Conservation (phyloP, 192 early-diverging fungal genomes). For the Entomortierella parvispora region DNA sequence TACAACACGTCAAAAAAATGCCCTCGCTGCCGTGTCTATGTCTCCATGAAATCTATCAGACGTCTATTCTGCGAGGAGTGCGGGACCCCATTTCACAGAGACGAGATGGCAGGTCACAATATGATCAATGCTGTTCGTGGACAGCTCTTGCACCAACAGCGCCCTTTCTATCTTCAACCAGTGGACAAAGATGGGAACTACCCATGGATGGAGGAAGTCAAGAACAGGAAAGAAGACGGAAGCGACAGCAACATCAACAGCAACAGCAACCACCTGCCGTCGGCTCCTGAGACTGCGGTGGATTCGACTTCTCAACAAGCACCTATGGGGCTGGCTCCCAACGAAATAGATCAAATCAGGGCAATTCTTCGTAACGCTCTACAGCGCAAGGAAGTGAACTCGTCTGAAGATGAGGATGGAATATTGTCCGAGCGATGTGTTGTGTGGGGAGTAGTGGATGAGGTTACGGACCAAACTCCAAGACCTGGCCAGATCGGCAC, state of each 20-base stretch:
- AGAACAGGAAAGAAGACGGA: not conserved
- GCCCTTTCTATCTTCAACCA: slow-evolving; percentile 20
- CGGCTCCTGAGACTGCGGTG: too few species aligned
- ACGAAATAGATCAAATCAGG: too few species aligned
- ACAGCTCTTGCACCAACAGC: slow-evolving; percentile 4
- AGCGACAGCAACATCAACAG: not conserved
- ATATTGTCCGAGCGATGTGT: too few species aligned
- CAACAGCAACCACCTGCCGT: not conserved
- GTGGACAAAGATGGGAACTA: slow-evolving; percentile 13
- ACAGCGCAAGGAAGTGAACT: too few species aligned
- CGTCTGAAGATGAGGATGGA: too few species aligned
- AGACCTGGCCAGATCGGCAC: too few species aligned
- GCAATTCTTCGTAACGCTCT: too few species aligned
- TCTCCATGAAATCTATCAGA: not conserved
- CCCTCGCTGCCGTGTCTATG: not conserved
- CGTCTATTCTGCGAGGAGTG: slow-evolving; percentile 3
- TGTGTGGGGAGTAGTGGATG: too few species aligned
- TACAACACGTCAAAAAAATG: slow-evolving; percentile 12
- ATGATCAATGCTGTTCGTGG: not conserved
- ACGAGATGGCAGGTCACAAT: slow-evolving; percentile 5
- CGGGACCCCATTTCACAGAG: not conserved
- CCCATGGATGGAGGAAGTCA: slow-evolving; percentile 7
- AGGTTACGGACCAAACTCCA: too few species aligned
- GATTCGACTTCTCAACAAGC: too few species aligned
- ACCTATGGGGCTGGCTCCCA: too few species aligned